Base-by-base conservation (phyloP, 2,329 filamentous ascomycete genomes). In the Cercospora beticola region DNA sequence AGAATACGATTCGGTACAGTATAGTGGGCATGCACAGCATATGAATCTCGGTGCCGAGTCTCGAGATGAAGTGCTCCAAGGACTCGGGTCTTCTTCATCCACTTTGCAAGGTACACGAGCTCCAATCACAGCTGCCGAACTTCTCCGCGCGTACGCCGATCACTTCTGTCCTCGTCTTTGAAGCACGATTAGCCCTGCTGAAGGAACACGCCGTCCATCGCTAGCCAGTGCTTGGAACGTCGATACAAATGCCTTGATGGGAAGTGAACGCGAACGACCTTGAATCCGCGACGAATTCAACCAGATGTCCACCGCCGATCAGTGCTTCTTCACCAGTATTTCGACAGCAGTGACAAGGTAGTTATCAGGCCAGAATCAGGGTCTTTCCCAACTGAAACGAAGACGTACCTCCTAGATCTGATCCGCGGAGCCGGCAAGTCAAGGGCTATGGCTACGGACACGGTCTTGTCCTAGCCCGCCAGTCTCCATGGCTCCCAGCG, bases 21-120 rank as follows among this genome's bases (percentile, higher is more conserved):
- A 31, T 16, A 14, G 23, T 58, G 54, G 52, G 49, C 33, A 36
- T 65, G 62, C 62, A 57, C 62, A 58, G 62, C 21, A 43, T 65
- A 43, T 46, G 56, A 54, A 36, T 54, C 28, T 64, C 62, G 52
- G 49, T 64, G 49, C 49, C 33, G 62, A 64, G 62, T 58, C 18
- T 21, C 23, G 21, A 28, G 62, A 58, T 43, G 62, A 57, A 64
- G 31, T 59, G 28, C 23, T 16, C 62, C 62, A 64, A 36, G 40
- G 26, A 64, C 18, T 56, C 43, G 62, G 49, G 62, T 31, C 62
- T 56, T 57, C 26, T 31, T 64, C 62, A 36, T 64, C 43, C 62
- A 64, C 40, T 56, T 64, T 56, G 56, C 56, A 59, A 33, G 56
- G n/a, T 64, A 49, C 62, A 18, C 18, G 43, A 56, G 46, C 43